phyloP scores from a whole-genome alignment of 164 flowering plant genomes.

The Vitis vinifera region ASM3070453v1 NC_081806.1:1253001-1253500 shows the following conservation, averaged over 20 bases:
- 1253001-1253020: slow-evolving; percentile 15
- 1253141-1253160: slow-evolving; percentile 28
- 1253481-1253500: too few relatives aligned
- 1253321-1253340: slow-evolving; percentile 5
- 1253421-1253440: not conserved
- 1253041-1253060: slow-evolving; percentile 22
- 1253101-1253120: slow-evolving; percentile 45
- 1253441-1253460: too few relatives aligned
- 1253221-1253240: slow-evolving; percentile 2
- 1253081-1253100: slow-evolving; percentile 15
- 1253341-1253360: not conserved
- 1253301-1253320: not conserved
- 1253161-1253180: slow-evolving; percentile 11
- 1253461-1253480: too few relatives aligned
- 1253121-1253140: slow-evolving; percentile 62
- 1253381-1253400: slow-evolving; percentile 13
- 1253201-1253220: slow-evolving; percentile 1
- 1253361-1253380: slow-evolving; percentile 7
- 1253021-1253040: slow-evolving; percentile 19
- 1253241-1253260: slow-evolving; percentile 2
- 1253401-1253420: slow-evolving; percentile 14
- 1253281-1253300: not conserved
- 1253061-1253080: slow-evolving; percentile 19
- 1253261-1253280: not conserved
- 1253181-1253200: slow-evolving; percentile 2